Evolutionary conservation across 1,284 basidiomycete genomes (phyloP), one percentile per base, ranked within the genome.

Genomic region (Puccinia horiana): DNA sequence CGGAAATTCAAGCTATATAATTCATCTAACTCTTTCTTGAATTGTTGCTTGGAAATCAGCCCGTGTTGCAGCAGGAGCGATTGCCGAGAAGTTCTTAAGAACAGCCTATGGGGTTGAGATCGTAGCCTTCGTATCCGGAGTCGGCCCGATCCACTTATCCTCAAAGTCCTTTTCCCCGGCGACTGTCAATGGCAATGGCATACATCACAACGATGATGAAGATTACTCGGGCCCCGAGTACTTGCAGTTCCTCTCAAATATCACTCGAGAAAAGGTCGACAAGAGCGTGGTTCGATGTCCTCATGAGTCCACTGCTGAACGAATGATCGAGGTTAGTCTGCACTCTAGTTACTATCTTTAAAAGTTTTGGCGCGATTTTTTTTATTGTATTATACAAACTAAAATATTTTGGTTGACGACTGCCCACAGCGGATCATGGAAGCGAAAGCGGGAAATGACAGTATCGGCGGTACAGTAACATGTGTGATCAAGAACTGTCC

Each of bases 11-110:
- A 23, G 23, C 6, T 44, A 69, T 29, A 1, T 26, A 14, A 40
- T 29, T 52, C 44, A 74, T 52, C 20, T 4, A 11, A 5, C 32
- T 61, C 32, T 37, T 42, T 69, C 40, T 69, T 26, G 42, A 56
- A 56, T 40, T 11, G 29, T 23, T 40, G 49, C 44, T 69, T 40
- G 56, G n/a, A 20, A n/a, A 73, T 56, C 85, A 94, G 94, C 93
- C 32, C 92, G 96, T 83, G 97, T 99, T 47, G 97, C 97, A 18
- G 97, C 97, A 2, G 97, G 97, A 70, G 95, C 97, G 8, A 96
- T 99, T 84, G 97, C 97, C 1, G 97, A 99, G 88, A 95, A 92
- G 88, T 99, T 98, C 88, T 90, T 99, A 77, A 93, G 92, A 85
- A 88, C 92, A 82, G 95, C 92, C 12, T 93, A 93, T 86, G 94